Evolutionary conservation across 2,329 filamentous ascomycete genomes (phyloP), one percentile per base, ranked within the genome.

Genomic region (Pseudogymnoascus sp.): DNA sequence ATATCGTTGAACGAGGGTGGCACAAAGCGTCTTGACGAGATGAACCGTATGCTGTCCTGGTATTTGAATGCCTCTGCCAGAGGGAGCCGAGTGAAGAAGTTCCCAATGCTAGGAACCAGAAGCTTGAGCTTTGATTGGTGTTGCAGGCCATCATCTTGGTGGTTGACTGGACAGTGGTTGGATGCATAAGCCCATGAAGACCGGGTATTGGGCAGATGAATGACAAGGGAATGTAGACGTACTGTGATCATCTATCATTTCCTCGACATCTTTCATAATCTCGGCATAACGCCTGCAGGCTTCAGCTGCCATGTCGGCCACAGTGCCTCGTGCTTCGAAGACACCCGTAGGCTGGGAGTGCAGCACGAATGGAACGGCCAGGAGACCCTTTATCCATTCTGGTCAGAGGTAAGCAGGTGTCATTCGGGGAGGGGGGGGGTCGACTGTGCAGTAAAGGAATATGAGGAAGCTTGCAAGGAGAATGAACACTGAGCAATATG

Each of bases 1-100:
- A 99, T 86, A 73, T 99, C 94, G 76, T 99, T 99, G 82, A 99
- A 99, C 1, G 91, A 96, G 0, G 94, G 94, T 0, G 93, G 90
- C 1, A 99, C 94, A 72, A 97, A 97, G 65, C 94, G 87, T 23
- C 94, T 83, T 1, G 88, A 91, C 29, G 91, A 96, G 70, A 99
- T 99, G 74, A 88, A 89, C 6, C 94, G 86, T 66, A 87, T 87
- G 63, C 82, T 78, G 74, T 99, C 94, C 75, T 97, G 94, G 75
- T 90, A 93, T 68, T 87, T 87, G 78, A 97, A 97, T 6, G 93
- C 93, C 59, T 92, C 90, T 72, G 93, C 91, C 7, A 97, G 83
- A 2, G 90, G 88, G 2, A 97, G 78, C 4, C 88, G 83, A 0
- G 93, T 97, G 77, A 97, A 97, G 80, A 97, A 97, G 11, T 85